Conservation (phyloP, 176 grass and related monocot species). For the Canna indica region DNA sequence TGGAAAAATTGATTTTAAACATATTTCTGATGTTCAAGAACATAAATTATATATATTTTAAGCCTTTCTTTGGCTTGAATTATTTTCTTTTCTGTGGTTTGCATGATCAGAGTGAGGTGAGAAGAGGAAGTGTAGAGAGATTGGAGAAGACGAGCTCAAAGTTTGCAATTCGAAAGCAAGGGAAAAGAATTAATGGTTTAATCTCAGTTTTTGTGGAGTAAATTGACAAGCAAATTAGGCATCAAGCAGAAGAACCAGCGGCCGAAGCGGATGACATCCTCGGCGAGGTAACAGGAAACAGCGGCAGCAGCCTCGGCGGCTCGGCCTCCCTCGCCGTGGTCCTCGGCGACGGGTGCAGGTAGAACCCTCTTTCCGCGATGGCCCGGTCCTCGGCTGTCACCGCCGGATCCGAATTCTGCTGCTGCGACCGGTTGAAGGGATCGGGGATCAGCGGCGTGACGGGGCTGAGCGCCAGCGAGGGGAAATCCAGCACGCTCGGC, state of each 20-base stretch:
- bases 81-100: too few species aligned
- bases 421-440: background rate
- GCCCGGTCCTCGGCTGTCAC: background rate
- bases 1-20: too few species aligned
- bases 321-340: background rate
- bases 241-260: background rate
- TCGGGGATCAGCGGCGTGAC: background rate
- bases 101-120: too few species aligned
- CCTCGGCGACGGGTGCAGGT: background rate
- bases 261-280: background rate
- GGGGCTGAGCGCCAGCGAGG: constrained; percentile 1
- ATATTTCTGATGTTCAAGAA: too few species aligned
- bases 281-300: background rate
- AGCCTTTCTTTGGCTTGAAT: too few species aligned
- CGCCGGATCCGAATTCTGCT: background rate
- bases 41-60: too few species aligned
- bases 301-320: background rate
- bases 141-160: too few species aligned
- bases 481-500: background rate
- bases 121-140: too few species aligned
- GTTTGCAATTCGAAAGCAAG: too few species aligned
- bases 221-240: background rate
- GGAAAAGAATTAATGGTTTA: too few species aligned
- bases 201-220: too few species aligned
- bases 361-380: constrained; percentile 1